Evolutionary conservation across 257 asterid genomes (phyloP), one percentile per base, ranked within the genome.

Genomic region (Linderniella brevidens): DNA sequence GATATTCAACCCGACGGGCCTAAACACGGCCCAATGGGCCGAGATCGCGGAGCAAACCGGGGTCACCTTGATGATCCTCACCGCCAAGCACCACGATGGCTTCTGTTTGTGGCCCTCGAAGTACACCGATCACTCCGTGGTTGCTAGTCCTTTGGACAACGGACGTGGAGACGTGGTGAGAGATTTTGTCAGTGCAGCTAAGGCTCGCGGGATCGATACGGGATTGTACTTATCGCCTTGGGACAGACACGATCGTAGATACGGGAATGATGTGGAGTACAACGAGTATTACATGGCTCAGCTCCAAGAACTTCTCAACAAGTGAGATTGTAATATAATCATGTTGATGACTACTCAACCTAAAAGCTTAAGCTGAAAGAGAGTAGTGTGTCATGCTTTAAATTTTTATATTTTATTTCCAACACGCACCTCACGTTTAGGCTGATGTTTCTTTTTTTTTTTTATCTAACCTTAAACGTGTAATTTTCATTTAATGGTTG

Each of bases 71-170:
- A 66, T 69, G 65, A 78, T 80, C 15, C 93, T 88, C 56, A 88
- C 97, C 0, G 93, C 93, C 17, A 88, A 88, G 63, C 97, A 88
- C 48, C 97, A 88, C 48, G 97, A 88, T 14, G 97, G 97, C 4
- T 88, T 88, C 48, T 88, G 97, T 77, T 53, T 88, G 52, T 88
- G 97, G 97, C 97, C 97, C 19, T 84, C 97, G 0, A 72, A 44
- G 14, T 84, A 84, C 59, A 80, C 97, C 0, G 70, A 84, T 37
- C 95, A 88, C 39, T 88, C 97, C 0, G 93, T 84, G n/a, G 15
- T 72, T 8, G 64, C 66, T 25, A 88, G 97, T 43, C 85, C 87
- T 1, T 88, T 92, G 95, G 65, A 57, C 46, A 60, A 69, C 35
- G 97, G 97, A 13, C 49, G 35, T 1, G 97, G 97, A 0, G 92